These are phyloP conservation scores for Mimosa pudica DNA, from an alignment of 306 rosid species.

Conservation along the genomic window DNA sequence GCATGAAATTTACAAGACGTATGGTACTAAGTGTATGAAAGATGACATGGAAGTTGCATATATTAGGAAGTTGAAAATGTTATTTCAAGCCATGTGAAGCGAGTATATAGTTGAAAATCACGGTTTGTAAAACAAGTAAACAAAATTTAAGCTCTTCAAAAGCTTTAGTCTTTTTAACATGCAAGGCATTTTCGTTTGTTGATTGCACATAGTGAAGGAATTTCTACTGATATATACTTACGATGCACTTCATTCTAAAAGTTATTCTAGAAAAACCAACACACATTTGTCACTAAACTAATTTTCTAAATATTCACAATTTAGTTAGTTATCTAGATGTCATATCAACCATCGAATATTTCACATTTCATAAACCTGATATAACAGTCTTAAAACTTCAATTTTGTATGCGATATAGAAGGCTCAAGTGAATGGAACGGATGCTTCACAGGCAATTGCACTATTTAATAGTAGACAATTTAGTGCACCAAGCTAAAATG, in stretches of 20 bases:
- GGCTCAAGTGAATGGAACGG: constrained; percentile 27
- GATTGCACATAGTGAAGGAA: no score
- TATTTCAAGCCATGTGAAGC: background rate
- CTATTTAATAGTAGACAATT: constrained; percentile 17
- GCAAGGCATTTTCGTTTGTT: background rate
- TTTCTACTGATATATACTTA: no score
- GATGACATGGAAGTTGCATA: background rate
- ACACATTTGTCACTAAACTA: no score
- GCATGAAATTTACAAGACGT: background rate
- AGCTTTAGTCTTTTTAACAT: no score
- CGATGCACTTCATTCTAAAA: no score
- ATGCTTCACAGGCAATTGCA: constrained; percentile 24
- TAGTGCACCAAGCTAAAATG: constrained; percentile 28
- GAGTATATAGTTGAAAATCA: background rate
- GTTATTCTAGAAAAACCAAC: no score
- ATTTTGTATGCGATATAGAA: constrained; percentile 27
- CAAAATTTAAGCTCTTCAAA: background rate
- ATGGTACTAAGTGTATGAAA: background rate
- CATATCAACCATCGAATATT: no score
- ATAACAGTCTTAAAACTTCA: background rate
- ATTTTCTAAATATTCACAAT: no score
- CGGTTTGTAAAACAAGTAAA: background rate
- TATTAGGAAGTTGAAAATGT: background rate
- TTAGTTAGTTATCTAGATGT: no score
- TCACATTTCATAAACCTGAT: background rate